A percentile compares a stretch with the other conserved stretches of the same genome.
phyloP scores from a whole-genome alignment of 2,329 filamentous ascomycete species.

The Ascochyta fabae region DNA sequence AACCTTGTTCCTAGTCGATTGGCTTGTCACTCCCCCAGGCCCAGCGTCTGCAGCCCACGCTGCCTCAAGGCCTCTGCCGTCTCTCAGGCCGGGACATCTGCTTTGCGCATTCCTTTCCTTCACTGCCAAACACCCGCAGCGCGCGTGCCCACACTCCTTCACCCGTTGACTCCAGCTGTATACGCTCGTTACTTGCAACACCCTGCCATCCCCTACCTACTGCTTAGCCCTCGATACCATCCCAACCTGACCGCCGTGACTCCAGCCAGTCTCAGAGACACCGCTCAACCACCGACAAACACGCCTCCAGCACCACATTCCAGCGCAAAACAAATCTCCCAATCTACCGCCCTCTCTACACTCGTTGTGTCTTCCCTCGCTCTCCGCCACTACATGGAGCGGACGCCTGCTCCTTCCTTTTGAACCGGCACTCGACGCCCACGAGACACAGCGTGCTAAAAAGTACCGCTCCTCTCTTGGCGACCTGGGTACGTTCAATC shows the following conservation, averaged over 20 bases:
- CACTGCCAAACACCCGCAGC: slow-evolving; percentile 26
- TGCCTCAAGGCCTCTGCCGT: slow-evolving; percentile 25
- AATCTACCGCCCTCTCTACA: not conserved
- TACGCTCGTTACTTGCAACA: slow-evolving; percentile 31
- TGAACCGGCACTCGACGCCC: slow-evolving; percentile 16
- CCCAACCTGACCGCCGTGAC: not conserved
- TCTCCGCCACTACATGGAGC: slow-evolving; percentile 37
- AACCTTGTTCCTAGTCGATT: slow-evolving; percentile 26
- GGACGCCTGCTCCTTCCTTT: slow-evolving; percentile 26
- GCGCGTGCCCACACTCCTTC: slow-evolving; percentile 35
- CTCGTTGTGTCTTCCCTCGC: slow-evolving; percentile 15
- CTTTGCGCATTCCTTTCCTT: slow-evolving; percentile 24
- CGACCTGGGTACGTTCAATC: not conserved
- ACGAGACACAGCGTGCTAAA: not conserved
- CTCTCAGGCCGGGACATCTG: slow-evolving; percentile 28
- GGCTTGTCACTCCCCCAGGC: slow-evolving; percentile 29
- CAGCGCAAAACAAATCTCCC: not conserved
- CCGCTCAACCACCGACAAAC: slow-evolving; percentile 1
- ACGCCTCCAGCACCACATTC: slow-evolving; percentile 7
- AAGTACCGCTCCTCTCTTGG: not conserved
- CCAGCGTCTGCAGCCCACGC: slow-evolving; percentile 22
- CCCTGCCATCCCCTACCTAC: slow-evolving; percentile 21
- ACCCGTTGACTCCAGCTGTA: slow-evolving; percentile 22
- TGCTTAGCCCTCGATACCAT: slow-evolving; percentile 21
- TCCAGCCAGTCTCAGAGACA: slow-evolving; percentile 4